Base-by-base conservation (phyloP, 2,329 filamentous ascomycete species). In the Cyphellophora europaea region DNA sequence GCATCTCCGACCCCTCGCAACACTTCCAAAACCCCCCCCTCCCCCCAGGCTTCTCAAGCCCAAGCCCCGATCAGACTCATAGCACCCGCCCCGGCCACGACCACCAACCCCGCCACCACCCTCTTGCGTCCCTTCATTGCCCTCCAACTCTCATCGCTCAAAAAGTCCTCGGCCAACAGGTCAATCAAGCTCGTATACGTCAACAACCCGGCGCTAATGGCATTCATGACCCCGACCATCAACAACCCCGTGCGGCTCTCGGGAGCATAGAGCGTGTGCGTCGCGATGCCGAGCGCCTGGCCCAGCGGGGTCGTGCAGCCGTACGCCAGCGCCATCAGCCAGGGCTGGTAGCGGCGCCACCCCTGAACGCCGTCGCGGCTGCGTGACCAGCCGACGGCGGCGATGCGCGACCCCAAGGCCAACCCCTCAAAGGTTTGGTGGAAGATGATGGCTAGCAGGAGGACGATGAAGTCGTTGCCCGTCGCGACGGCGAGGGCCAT, bases 361-460 rank as follows among this genome's bases (percentile, higher is more conserved):
- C 21, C 21, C n/a, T 25, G 8, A 52, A 53, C 38, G 55, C 58
- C 3, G 61, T 61, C n/a, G 79, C 75, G 19, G 27, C 6, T 10
- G 6, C 8, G 11, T 30, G 11, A 15, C 38, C 38, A 41, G 11
- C 33, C 25, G 2, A 74, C 60, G 0, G 82, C 88, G 0, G 84
- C 82, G 49, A 93, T 93, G 39, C 86, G 80, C 28, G 82, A 82
- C 4, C 86, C 86, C 4, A 93, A 72, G 0, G 85, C 86, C 5
- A 93, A 74, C 3, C 86, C 86, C 61, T 93, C 86, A 45, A 93
- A 93, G 1, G 81, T 85, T 62, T 93, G 82, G 52, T 89, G 83
- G 58, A 88, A 87, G 43, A 74, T 75, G 43, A 89, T 86, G 33
- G 83, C 83, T 19, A 87, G 67, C 0, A 89, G 66, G 45, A 89